Base-by-base conservation (phyloP, 2,329 filamentous ascomycete genomes). In the Lachnellula arida region DNA sequence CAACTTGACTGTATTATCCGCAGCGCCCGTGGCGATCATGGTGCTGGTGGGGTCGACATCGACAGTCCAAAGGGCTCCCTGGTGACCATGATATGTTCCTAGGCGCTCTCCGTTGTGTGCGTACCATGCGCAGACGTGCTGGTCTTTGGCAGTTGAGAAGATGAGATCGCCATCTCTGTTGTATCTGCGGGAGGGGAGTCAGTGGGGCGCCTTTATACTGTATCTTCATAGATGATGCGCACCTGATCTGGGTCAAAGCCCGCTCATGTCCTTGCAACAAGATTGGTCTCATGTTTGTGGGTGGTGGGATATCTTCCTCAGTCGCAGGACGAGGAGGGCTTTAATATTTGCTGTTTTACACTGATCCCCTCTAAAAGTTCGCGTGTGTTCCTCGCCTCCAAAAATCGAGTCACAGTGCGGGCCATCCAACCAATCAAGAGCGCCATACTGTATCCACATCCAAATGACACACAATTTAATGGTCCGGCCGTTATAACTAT, bases 1-100 rank as follows among this genome's bases (percentile, higher is more conserved):
- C 69, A 99, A 82, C 70, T 92, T 86, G 76, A 99, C 93, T 46
- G 93, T 97, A 81, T 97, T 97, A 79, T 99, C 94, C 75, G 94
- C 94, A 67, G 92, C 94, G 69, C 94, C 94, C 60, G 90, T 95
- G 71, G 93, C 94, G 71, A 97, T 87, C 71, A 99, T 84, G 69
- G 89, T 90, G 63, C 88, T 89, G 69, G 91, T 91, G 63, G 93
- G 92, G 78, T 96, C 90, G 71, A 96, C 88, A 72, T 99, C 94
- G 75, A 99, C 89, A 61, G 94, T 97, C 94, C 94, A 99, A 79
- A 99, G 89, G 68, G 94, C 93, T 77, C 94, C 94, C 75, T 95
- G 88, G 78, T 99, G 94, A 74, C 94, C 94, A 72, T 90, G 87
- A 79, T 97, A 99, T 68, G 93, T 94, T 70, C 94, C 94, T 69